These are phyloP conservation scores for Xylaria sp. DNA, from an alignment of 2,329 filamentous ascomycete genomes.

Conservation along the genomic window DNA sequence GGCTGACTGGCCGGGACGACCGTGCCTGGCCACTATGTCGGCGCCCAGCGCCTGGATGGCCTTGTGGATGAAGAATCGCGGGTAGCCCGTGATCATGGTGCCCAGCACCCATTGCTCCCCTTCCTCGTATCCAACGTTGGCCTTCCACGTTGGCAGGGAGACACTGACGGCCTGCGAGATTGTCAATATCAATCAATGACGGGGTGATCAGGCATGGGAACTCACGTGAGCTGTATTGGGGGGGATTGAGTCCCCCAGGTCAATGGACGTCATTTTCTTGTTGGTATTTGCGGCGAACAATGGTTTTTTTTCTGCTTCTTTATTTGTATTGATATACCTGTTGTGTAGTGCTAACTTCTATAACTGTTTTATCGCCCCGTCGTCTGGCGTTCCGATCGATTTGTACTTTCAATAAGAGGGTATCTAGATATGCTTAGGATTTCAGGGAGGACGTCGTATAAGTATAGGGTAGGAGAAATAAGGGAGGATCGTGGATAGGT, in stretches of 20 bases:
- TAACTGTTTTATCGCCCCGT: background rate
- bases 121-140: slow-evolving; percentile 94
- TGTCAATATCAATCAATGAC: background rate
- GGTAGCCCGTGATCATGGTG: slow-evolving; percentile 91
- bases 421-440: too few species aligned
- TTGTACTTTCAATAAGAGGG: too few species aligned
- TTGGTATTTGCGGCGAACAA: background rate
- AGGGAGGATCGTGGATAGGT: background rate
- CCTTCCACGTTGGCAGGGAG: slow-evolving; percentile 90
- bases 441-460: too few species aligned
- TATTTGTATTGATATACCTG: background rate
- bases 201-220: slow-evolving; percentile 37
- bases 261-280: slow-evolving; percentile 58
- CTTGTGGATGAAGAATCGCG: slow-evolving; percentile 93
- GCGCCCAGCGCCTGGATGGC: slow-evolving; percentile 78
- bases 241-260: slow-evolving; percentile 77
- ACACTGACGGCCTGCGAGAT: slow-evolving; percentile 89
- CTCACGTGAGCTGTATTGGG: slow-evolving; percentile 81
- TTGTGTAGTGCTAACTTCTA: background rate
- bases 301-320: background rate
- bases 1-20: slow-evolving; percentile 70
- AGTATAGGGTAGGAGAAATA: background rate
- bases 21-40: slow-evolving; percentile 73
- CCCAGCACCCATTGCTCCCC: slow-evolving; percentile 86
- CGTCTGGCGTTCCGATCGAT: too few species aligned